Evolutionary conservation across 352 stramenopile genomes (phyloP), one percentile per base, ranked within the genome.

Genomic region (Globisporangium cystogenes): DNA sequence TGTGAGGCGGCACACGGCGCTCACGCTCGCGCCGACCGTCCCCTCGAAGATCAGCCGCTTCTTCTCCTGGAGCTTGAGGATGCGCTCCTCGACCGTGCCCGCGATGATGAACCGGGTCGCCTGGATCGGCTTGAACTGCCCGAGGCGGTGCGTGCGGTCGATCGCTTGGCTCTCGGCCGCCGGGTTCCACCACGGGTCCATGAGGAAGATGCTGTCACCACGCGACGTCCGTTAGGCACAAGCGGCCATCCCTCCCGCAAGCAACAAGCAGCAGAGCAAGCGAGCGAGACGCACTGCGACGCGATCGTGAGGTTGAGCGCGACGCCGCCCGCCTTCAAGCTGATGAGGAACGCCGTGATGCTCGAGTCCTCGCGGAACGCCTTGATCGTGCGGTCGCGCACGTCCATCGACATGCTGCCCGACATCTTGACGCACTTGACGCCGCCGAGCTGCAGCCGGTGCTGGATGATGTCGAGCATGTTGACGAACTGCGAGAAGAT

Each of bases 401-500:
- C 55, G 26, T 82, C 73, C 74, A 98, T 89, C 27, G 70, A 84
- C 83, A 98, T 96, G 55, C 85, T 90, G 33, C 93, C 93, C 1
- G 86, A 92, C 15, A 98, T 61, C 60, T 97, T 97, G 21, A 96
- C 86, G 51, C 84, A 96, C 31, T 90, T 85, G 47, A 97, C 71
- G 31, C 82, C 83, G 11, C 82, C 90, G 23, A 92, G 66, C 11
- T 96, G 83, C 39, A 99, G 71, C 11, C 96, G 86, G 74, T 97
- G 98, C 53, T 99, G 86, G 59, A 99, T 95, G 15, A 99, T 86
- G 68, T 99, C 97, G 4, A 99, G 83, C 96, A 99, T 99, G 57
- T 99, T 99, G 21, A 99, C 96, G 74, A 99, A 99, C 67, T 97
- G 84, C 5, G 88, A 98, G 58, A 99, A 99, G 11, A 99, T 94